Evolutionary conservation across 2,329 filamentous ascomycete species (phyloP).

Genomic region (Lecanicillium sp.): DNA sequence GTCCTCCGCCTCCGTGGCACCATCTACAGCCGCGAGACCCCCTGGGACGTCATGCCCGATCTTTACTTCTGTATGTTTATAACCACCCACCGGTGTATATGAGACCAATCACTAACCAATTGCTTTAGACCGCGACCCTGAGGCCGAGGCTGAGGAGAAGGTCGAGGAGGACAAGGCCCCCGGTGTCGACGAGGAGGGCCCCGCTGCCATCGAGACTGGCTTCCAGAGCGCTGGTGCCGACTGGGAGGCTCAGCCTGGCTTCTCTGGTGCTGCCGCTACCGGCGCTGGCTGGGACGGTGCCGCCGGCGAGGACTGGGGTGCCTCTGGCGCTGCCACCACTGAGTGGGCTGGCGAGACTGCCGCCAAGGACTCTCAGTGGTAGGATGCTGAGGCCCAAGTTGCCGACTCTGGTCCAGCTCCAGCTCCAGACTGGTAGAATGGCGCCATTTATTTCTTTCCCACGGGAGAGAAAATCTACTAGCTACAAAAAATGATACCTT

Average conservation of each 20-base stretch:
- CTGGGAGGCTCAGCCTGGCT: conserved; percentile 78
- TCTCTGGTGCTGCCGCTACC: conserved; percentile 51
- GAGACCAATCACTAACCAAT: neutral
- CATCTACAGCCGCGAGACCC: conserved; percentile 88
- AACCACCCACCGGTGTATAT: neutral
- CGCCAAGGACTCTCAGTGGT: conserved; percentile 50
- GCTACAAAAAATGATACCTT: too few relatives aligned
- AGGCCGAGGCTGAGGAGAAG: conserved; percentile 99
- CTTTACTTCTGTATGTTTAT: conserved; percentile 92
- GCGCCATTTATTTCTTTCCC: conserved; percentile 5
- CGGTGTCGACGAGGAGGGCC: conserved; percentile 75
- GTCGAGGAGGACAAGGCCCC: conserved; percentile 86
- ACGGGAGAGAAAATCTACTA: conserved; percentile 3
- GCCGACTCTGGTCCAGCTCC: neutral
- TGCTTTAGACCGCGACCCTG: conserved; percentile 79
- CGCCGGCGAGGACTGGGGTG: conserved; percentile 56
- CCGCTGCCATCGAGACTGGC: conserved; percentile 70
- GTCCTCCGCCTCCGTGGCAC: conserved; percentile 97
- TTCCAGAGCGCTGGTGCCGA: conserved; percentile 63
- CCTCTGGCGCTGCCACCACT: conserved; percentile 58
- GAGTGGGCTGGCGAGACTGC: conserved; percentile 62
- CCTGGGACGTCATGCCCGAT: conserved; percentile 99
- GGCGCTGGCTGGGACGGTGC: conserved; percentile 49
- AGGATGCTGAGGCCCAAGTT: conserved; percentile 21
- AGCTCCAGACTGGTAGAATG: conserved; percentile 6